phyloP scores from a whole-genome alignment of 352 stramenopile genomes.

The Pythium guiyangense region DNA sequence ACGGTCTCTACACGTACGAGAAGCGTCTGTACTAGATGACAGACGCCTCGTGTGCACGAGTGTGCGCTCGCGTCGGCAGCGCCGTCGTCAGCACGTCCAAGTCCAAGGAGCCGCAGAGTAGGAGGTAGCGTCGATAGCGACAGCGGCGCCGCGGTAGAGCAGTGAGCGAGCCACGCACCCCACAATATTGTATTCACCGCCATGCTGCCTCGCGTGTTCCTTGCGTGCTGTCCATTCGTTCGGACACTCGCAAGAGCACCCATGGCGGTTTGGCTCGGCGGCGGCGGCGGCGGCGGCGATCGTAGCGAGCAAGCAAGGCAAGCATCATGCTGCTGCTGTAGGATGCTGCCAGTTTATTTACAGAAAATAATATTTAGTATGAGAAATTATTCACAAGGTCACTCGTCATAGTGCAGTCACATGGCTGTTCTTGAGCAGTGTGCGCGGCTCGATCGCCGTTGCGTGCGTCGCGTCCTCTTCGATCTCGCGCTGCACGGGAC shows the following conservation, averaged over 20 bases:
- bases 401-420: neutral
- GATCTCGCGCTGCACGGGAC: conserved; percentile 72
- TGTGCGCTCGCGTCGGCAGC: neutral
- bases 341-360: conserved; percentile 3
- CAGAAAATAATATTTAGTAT: neutral
- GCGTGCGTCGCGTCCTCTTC: conserved; percentile 41
- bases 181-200: conserved; percentile 11
- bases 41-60: neutral
- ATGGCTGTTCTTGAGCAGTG: conserved; percentile 16
- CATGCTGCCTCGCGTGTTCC: conserved; percentile 2
- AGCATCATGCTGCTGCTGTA: neutral
- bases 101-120: no score
- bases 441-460: conserved; percentile 18
- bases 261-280: conserved; percentile 11
- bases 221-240: conserved; percentile 1
- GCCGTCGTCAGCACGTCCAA: neutral
- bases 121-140: no score
- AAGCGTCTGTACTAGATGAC: conserved; percentile 82
- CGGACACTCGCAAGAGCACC: conserved; percentile 4
- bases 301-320: neutral
- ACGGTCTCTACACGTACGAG: conserved; percentile 98
- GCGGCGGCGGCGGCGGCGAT: no score
- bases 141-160: neutral
- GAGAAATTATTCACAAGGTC: neutral
- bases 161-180: neutral